phyloP scores from a whole-genome alignment of 1,284 basidiomycete genomes.

The Thelephora terrestris region DNA sequence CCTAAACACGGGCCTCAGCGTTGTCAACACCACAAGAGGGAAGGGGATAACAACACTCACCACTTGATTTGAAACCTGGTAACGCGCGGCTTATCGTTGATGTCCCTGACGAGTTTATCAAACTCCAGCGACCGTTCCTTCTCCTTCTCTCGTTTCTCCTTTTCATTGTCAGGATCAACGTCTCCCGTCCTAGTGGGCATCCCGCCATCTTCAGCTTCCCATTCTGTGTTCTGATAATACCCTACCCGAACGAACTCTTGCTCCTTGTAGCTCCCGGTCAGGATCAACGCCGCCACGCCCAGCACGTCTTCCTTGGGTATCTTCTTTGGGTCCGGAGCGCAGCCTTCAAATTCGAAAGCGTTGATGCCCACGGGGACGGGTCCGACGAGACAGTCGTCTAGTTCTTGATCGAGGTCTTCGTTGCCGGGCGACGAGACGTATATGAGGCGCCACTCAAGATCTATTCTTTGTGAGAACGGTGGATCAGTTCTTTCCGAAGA shows the following conservation, averaged over 20 bases:
- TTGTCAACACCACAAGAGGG: not conserved
- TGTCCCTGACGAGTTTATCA: conserved; percentile 76
- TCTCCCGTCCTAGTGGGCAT: no score
- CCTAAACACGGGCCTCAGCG: not conserved
- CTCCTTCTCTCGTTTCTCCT: conserved; percentile 78
- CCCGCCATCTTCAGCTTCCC: no score
- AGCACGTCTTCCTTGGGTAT: conserved; percentile 81
- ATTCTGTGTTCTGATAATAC: conserved; percentile 99
- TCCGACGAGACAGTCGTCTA: conserved; percentile 93
- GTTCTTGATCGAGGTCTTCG: conserved; percentile 91
- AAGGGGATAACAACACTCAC: conserved; percentile 33
- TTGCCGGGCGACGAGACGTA: no score
- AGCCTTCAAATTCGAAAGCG: conserved; percentile 91
- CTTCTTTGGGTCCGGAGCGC: conserved; percentile 58
- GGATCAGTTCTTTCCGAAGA: not conserved
- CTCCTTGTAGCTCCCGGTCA: conserved; percentile 85
- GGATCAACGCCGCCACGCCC: conserved; percentile 84
- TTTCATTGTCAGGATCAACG: no score
- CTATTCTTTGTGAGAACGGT: conserved; percentile 29
- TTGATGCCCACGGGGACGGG: conserved; percentile 93
- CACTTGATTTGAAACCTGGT: conserved; percentile 87
- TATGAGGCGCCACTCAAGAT: conserved; percentile 96
- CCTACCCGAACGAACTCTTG: conserved; percentile 98
- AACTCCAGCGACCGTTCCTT: conserved; percentile 66
- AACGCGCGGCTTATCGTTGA: conserved; percentile 89